Percentiles rank a stretch among this genome's conserved stretches.
Evolutionary conservation across 441 rosid species (phyloP).

Genomic region (Bocquillonia castaneifolia): DNA sequence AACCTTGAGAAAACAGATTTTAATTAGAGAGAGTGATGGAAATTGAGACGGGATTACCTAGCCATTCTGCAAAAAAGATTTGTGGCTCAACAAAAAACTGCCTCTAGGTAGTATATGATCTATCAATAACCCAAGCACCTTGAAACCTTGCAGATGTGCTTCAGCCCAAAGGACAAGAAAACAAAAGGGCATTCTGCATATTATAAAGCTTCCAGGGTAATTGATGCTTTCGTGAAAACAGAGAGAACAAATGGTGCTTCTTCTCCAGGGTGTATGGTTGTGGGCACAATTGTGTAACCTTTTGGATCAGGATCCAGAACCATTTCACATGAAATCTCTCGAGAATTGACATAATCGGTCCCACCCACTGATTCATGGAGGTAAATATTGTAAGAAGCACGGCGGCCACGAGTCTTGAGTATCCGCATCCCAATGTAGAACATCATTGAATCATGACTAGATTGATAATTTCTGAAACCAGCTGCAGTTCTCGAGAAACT

Average conservation of each 20-base stretch:
- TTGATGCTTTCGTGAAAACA: slow-evolving; percentile 90
- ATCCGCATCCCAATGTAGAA: slow-evolving; percentile 99
- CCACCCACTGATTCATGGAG: slow-evolving; percentile 99
- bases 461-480: slow-evolving; percentile 94
- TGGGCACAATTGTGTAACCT: slow-evolving; percentile 98
- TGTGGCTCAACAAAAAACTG: slow-evolving; percentile 27
- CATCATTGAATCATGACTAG: slow-evolving; percentile 95
- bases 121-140: slow-evolving; percentile 39
- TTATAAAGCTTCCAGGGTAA: slow-evolving; percentile 80
- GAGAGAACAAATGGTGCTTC: slow-evolving; percentile 99
- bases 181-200: slow-evolving; percentile 25
- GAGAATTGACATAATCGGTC: slow-evolving; percentile 97
- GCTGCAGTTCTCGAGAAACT: slow-evolving; percentile 95
- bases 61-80: slow-evolving; percentile 17
- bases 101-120: slow-evolving; percentile 23
- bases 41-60: slow-evolving; percentile 25
- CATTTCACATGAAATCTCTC: slow-evolving; percentile 99
- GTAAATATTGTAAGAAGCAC: slow-evolving; percentile 94
- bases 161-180: slow-evolving; percentile 30
- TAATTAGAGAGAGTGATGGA: background rate
- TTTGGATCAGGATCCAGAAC: slow-evolving; percentile 99
- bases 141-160: slow-evolving; percentile 27
- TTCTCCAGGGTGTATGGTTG: slow-evolving; percentile 99
- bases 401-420: slow-evolving; percentile 95
- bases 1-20: too few relatives aligned